Conservation (phyloP, 495 filamentous ascomycete species). For the Peziza echinospora region DNA sequence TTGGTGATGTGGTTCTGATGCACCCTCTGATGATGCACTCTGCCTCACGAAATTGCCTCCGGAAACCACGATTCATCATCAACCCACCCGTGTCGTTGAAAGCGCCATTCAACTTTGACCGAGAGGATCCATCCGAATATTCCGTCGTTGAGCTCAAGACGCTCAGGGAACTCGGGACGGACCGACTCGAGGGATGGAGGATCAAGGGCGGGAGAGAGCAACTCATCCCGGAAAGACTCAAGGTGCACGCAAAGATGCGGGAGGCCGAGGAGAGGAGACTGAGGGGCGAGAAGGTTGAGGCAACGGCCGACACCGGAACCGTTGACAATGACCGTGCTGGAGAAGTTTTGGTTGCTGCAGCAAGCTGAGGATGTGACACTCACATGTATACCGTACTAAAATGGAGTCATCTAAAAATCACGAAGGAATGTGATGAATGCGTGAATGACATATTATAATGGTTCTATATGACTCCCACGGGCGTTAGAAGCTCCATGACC, state of each 20-base stretch:
- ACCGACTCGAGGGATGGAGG: slow-evolving; percentile 39
- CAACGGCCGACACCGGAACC: too few species aligned
- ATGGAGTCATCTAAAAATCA: too few species aligned
- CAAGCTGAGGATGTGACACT: too few species aligned
- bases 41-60: slow-evolving; percentile 35
- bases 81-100: slow-evolving; percentile 47
- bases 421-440: too few species aligned
- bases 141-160: slow-evolving; percentile 51
- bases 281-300: slow-evolving; percentile 5
- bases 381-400: too few species aligned
- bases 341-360: too few species aligned
- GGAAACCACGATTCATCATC: slow-evolving; percentile 43
- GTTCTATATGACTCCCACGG: too few species aligned
- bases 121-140: slow-evolving; percentile 34
- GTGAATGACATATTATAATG: too few species aligned
- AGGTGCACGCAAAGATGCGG: slow-evolving; percentile 5
- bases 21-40: slow-evolving; percentile 58
- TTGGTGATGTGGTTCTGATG: slow-evolving; percentile 46
- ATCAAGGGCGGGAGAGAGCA: slow-evolving; percentile 31
- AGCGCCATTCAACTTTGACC: slow-evolving; percentile 41
- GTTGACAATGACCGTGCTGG: too few species aligned
- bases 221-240: slow-evolving; percentile 27
- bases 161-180: slow-evolving; percentile 34
- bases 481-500: too few species aligned
- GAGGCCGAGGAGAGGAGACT: slow-evolving; percentile 7